These are phyloP conservation scores for Talaromyces sp. DNA, from an alignment of 2,329 filamentous ascomycete genomes.

Conservation along the genomic window DNA sequence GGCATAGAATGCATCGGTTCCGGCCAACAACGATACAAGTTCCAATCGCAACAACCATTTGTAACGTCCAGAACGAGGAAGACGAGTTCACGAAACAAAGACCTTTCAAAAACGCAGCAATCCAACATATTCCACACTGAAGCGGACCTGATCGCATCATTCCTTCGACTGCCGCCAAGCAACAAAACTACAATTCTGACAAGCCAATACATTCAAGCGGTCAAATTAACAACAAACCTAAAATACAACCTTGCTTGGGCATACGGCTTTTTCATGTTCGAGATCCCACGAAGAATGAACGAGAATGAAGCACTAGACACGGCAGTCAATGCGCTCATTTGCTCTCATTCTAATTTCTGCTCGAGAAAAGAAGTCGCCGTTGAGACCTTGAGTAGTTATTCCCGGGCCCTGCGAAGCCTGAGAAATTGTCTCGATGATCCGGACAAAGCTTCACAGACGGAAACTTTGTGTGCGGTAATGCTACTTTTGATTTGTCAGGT, in stretches of 20 bases:
- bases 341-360: conserved; percentile 31
- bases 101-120: not conserved
- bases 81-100: not conserved
- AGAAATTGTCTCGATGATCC: conserved; percentile 34
- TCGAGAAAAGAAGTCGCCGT: conserved; percentile 22
- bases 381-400: conserved; percentile 33
- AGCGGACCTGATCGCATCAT: not conserved
- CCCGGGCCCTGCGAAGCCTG: conserved; percentile 30
- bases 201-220: conserved; percentile 34
- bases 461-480: conserved; percentile 41
- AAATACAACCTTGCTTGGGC: conserved; percentile 49
- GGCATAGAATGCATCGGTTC: conserved; percentile 48
- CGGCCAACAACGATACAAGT: conserved; percentile 52
- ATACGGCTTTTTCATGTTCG: conserved; percentile 48
- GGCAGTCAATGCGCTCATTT: conserved; percentile 33
- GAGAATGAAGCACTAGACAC: conserved; percentile 49
- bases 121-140: not conserved
- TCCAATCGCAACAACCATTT: conserved; percentile 40
- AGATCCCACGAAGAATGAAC: conserved; percentile 50
- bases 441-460: conserved; percentile 31
- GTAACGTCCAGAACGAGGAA: not conserved
- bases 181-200: conserved; percentile 36
- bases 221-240: conserved; percentile 42
- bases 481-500: conserved; percentile 37
- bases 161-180: conserved; percentile 26